Evolutionary conservation across 257 asterid species (phyloP), one percentile per base, ranked within the genome.

Genomic region (Petunia secreta): DNA sequence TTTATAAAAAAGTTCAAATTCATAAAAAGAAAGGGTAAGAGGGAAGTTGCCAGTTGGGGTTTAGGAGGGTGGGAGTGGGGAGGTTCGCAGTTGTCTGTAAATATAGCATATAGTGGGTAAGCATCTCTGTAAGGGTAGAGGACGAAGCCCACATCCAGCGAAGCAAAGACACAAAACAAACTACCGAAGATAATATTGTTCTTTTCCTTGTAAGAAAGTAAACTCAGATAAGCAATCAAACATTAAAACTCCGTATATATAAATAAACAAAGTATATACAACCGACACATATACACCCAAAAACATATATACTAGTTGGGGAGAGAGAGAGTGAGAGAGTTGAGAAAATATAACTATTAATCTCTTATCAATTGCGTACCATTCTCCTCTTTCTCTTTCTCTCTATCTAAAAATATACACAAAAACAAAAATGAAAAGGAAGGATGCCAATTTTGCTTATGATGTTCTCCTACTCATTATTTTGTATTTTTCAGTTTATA

Each of bases 51-150:
- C 5, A 69, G n/a, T 34, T 0, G 58, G 11, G 15, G 34, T 3
- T 37, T 4, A 14, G 55, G 7, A 11, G n/a, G 11, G 79, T 1
- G 64, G 34, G 53, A 36, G 69, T 55, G 63, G 78, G 73, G 79
- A 25, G n/a, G 38, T 16, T 34, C 39, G 73, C 53, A 13, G 77
- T 71, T 78, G 68, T 79, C 82, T 86, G 90, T 88, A 87, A 88
- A 90, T 80, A 75, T 73, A 79, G 82, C 85, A 78, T 78, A 78
- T 78, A 78, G 87, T 87, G 90, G 91, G 83, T 85, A 86, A 82
- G 96, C 92, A 91, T 89, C 93, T 91, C 66, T 79, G 41, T 40
- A 85, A 92, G 87, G 91, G 90, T 82, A 87, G 25, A 25, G 25
- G 25, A 25, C 25, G 87, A 86, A 85, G 85, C 86, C 89, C 86